These are phyloP conservation scores for Chaetoceros muelleri DNA, from an alignment of 108 stramenopile genomes.

Conservation along the genomic window DNA sequence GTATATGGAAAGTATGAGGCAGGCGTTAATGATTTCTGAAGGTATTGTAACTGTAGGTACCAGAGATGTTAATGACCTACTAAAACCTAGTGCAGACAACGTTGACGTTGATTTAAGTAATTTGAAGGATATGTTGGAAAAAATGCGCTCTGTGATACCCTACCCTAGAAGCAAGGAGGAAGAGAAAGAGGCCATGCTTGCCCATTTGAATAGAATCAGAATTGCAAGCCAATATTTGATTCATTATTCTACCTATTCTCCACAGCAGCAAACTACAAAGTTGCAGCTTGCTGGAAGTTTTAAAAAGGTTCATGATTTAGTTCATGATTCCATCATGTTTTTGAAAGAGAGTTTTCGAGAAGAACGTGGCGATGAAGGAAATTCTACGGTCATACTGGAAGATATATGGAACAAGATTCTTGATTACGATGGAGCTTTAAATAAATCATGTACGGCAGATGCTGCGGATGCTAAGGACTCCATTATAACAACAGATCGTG, in stretches of 20 bases:
- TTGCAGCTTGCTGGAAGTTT: slow-evolving; percentile 1
- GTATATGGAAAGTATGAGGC: neutral
- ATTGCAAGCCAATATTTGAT: neutral
- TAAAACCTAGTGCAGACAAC: too few relatives aligned
- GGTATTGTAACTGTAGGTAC: too few relatives aligned
- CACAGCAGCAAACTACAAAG: slow-evolving; percentile 5
- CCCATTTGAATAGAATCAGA: neutral
- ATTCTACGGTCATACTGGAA: slow-evolving; percentile 32
- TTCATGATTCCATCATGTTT: neutral
- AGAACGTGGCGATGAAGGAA: slow-evolving; percentile 14
- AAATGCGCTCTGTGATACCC: slow-evolving; percentile 14
- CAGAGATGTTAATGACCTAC: too few relatives aligned
- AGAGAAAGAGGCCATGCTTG: slow-evolving; percentile 1
- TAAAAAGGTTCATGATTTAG: neutral
- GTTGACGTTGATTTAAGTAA: too few relatives aligned
- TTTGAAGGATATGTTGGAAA: slow-evolving; percentile 15
- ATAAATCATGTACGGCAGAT: slow-evolving; percentile 3
- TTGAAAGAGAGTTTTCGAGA: neutral
- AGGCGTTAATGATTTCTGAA: too few relatives aligned
- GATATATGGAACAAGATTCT: slow-evolving; percentile 69
- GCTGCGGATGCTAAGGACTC: slow-evolving; percentile 6
- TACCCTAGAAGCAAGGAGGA: slow-evolving; percentile 18
- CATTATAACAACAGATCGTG: slow-evolving; percentile 4
- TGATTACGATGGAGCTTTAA: slow-evolving; percentile 4
- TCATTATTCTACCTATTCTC: neutral